Evolutionary conservation across 495 filamentous ascomycete genomes (phyloP), one percentile per base, ranked within the genome.

Genomic region (Articulospora tetracladia): DNA sequence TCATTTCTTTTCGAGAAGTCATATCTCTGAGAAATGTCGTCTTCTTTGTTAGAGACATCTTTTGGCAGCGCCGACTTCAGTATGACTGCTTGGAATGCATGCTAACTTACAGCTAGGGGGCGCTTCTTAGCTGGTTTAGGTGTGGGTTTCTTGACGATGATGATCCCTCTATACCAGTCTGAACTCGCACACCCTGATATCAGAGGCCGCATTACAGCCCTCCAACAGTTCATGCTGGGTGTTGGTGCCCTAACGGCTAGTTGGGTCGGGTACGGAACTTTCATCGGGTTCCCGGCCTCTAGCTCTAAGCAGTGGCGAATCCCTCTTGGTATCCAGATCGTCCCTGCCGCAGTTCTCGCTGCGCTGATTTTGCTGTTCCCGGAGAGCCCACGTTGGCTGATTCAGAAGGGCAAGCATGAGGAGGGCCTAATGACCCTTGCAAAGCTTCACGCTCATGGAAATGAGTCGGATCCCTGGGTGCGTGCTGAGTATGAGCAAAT

Each of bases 111-210:
- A 12, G n/a, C 10, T 8, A 44, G 39, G 39, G 47, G 47, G 2
- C 47, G 47, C 11, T 50, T 50, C 47, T 26, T 50, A 4, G 47
- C 47, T 24, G 47, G 47, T 25, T 22, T 50, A 3, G 47, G 47
- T 25, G 47, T 83, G 15, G 82, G 82, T 20, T 72, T 70, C 22
- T 73, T 77, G 0, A 81, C 79, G 0, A 79, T 83, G 0, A 76
- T 79, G 4, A 76, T 84, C 0, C 81, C 82, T 12, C 24, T 60
- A 3, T 60, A 60, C 36, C 58, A 60, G 36, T 74, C 77, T 7
- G 81, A 83, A 61, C 81, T 77, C 70, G 75, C 78, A n/a, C 80
- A 80, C 10, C 81, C 79, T 65, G 71, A 78, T 39, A 77, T 83
- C 53, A 72, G 81, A 30, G 81, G 80, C 24, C 73, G 73, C 55